Base-by-base conservation (phyloP, 345 rosid genomes). In the Sisymbrium irio region DNA sequence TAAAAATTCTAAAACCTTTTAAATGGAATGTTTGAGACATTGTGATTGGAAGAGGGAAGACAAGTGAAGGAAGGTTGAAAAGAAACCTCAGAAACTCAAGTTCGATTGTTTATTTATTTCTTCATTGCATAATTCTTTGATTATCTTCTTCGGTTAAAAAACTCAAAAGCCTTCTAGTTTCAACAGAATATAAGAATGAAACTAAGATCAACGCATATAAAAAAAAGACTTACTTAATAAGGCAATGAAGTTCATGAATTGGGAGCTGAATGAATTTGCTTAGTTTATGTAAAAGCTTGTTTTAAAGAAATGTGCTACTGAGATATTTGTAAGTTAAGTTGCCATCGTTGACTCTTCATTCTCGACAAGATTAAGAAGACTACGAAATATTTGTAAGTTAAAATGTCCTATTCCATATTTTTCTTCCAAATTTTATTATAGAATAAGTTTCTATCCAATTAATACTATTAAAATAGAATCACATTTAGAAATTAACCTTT, bases 321-420 rank as follows among this genome's bases (percentile, higher is more conserved):
- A 45, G 42, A 65, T 35, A n/a, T 45, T 54, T 25, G 32, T 7
- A 56, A 8, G 47, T 39, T 40, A 67, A 59, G 10, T 0, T 2
- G 51, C 51, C 66, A 65, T 65, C 37, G 19, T 74, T 74, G 73
- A 74, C 78, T 54, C n/a, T n/a, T n/a, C n/a, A n/a, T n/a, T n/a
- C 46, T 30, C 7, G 61, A 55, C 32, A 49, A 73, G 49, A 56
- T n/a, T n/a, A n/a, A n/a, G n/a, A n/a, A n/a, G n/a, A n/a, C n/a
- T n/a, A n/a, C n/a, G n/a, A n/a, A n/a, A n/a, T n/a, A n/a, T n/a
- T n/a, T n/a, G n/a, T n/a, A n/a, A n/a, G n/a, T n/a, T n/a, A n/a
- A n/a, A n/a, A n/a, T n/a, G n/a, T n/a, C n/a, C n/a, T n/a, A n/a
- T n/a, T n/a, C n/a, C n/a, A n/a, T n/a, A n/a, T n/a, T n/a, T n/a